Base-by-base conservation (phyloP, 192 early-diverging fungal genomes). In the Coemansia umbellata region DNA sequence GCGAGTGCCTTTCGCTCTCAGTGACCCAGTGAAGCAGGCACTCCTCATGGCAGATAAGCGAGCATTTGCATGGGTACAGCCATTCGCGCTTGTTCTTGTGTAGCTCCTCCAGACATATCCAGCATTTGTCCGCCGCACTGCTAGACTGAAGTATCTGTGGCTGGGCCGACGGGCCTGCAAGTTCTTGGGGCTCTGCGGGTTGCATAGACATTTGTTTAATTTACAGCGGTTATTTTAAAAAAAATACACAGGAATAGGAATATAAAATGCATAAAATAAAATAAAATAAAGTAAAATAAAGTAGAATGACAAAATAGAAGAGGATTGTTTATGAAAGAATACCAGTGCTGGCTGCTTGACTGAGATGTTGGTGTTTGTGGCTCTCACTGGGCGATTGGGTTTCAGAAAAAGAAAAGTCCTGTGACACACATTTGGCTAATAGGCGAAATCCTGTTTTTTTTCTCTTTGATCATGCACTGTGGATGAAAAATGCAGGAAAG, bases 71-170 rank as follows among this genome's bases (percentile, higher is more conserved):
- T 6, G 88, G 85, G 31, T 79, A 80, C 33, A 84, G 72, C 86
- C 88, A 90, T 31, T 79, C 74, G 30, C 80, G 79, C 6, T 58
- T 73, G 35, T 78, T 83, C 30, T 81, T 80, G 30, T 59, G 55
- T 3, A 85, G 80, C 22, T 84, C 86, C n/a, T 85, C 86, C 54
- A 84, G 85, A 33, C 88, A 90, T 64, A 90, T 90, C 80, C 87
- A 90, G 50, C 88, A 90, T n/a, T 66, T 60, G 17, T 75, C 72
- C 6, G 40, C 43, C 4, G 31, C 37, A 5, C 26, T 53, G 48
- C 24, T 35, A 26, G 13, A 31, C 19, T 40, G 47, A 8, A 21
- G 56, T 13, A 10, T 28, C 35, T 21, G 35, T 8, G 53, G 13
- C 26, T 52, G 40, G 18, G 31, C 36, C 24, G 54, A 15, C 31